Base-by-base conservation (phyloP, 2,329 filamentous ascomycete genomes). In the Apiospora koreana region DNA sequence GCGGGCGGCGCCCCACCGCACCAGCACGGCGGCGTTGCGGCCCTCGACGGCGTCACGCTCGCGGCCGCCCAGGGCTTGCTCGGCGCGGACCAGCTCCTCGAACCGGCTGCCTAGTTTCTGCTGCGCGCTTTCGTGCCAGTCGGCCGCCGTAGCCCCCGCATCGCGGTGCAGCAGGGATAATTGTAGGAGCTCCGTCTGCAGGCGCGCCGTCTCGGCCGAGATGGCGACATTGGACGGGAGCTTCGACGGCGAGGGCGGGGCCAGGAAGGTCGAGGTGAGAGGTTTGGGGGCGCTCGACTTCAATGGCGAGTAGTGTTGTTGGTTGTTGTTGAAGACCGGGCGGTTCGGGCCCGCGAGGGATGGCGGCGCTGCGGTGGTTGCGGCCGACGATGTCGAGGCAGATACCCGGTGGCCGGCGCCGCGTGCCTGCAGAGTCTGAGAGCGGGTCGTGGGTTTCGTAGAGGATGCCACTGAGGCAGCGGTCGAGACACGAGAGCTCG, bases 281-380 rank as follows among this genome's bases (percentile, higher is more conserved):
- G 90, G 88, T 72, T 92, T 93, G 0, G 90, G 88, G 0, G 87
- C 85, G 10, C 84, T 81, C 4, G 83, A 84, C 76, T 92, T 92
- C 62, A 87, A 87, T 0, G 91, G 91, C 38, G 88, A 91, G 81
- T 88, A 92, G 80, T 92, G 89, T 74, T 92, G 90, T 74, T 92
- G 90, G 48, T 88, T 85, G 0, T 87, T 91, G 65, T 84, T 87
- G 79, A 92, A 92, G 65, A 85, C 81, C 0, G 89, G 88, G 10
- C 86, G 85, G 35, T 25, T 48, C 25, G n/a, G 35, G n/a, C n/a
- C 41, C 2, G 38, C 38, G 23, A 42, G 4, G 12, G 62, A 23
- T 16, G 62, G n/a, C 35, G 62, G 21, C n/a, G 62, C 62, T 1
- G 38, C 14, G 45, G 64, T 35, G 7, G 38, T 41, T 10, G 38